Percentiles rank a stretch among this genome's conserved stretches.
Evolutionary conservation across 306 rosid genomes (phyloP).

Genomic region (Adenanthera pavonina): DNA sequence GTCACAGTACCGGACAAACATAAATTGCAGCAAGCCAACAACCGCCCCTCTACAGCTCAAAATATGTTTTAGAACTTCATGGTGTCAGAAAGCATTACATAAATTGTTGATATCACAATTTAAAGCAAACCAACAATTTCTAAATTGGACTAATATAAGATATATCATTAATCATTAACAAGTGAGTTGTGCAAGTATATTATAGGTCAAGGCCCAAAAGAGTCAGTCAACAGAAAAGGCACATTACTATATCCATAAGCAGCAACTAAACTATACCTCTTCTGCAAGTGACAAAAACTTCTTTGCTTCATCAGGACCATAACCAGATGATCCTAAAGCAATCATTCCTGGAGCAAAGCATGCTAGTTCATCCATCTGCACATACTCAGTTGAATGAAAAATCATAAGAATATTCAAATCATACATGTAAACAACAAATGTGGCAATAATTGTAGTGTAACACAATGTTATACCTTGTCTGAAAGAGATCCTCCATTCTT

Average conservation of each 20-base stretch:
- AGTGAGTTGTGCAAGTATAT: background rate
- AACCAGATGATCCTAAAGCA: conserved; percentile 93
- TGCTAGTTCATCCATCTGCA: conserved; percentile 99
- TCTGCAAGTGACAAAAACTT: conserved; percentile 85
- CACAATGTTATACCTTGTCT: conserved; percentile 68
- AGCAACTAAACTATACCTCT: conserved; percentile 64
- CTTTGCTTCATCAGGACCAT: conserved; percentile 72
- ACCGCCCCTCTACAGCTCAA: background rate
- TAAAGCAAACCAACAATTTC: conserved; percentile 8
- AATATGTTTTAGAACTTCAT: conserved; percentile 27
- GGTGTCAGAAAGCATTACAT: conserved; percentile 11
- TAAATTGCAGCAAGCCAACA: conserved; percentile 4
- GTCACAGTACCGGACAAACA: conserved; percentile 2
- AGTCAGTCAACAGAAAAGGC: conserved; percentile 28
- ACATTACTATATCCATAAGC: background rate
- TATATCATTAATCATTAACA: conserved; percentile 4
- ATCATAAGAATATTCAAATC: conserved; percentile 22
- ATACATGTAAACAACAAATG: conserved; percentile 22
- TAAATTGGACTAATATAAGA: background rate
- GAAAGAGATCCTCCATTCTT: conserved; percentile 79
- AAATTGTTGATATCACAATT: background rate
- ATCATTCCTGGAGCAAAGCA: conserved; percentile 99
- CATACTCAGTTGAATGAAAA: conserved; percentile 34
- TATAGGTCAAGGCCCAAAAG: conserved; percentile 27
- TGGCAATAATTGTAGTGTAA: conserved; percentile 23